Percentiles rank a stretch among this genome's conserved stretches.
phyloP scores from a whole-genome alignment of 2,329 filamentous ascomycete species.

The Aspergillus sp. region DNA sequence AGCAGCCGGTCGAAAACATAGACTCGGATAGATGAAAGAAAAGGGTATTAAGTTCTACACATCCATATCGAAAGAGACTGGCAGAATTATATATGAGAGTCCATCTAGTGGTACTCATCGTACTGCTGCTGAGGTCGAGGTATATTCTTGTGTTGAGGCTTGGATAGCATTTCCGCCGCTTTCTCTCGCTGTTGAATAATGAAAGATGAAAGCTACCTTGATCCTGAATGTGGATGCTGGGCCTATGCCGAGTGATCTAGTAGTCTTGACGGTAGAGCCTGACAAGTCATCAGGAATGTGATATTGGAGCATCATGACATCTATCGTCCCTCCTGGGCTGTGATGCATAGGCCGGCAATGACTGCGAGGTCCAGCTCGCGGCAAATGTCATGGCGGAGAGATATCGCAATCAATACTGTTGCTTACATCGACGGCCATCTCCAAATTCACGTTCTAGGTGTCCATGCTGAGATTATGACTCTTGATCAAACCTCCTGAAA shows the following conservation, averaged over 20 bases:
- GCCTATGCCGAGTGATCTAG: neutral
- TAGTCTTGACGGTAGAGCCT: neutral
- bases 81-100: neutral
- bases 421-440: neutral
- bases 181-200: neutral
- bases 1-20: neutral
- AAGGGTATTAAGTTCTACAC: no score
- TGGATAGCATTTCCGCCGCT: no score
- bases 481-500: neutral
- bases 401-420: neutral
- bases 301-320: neutral
- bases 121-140: neutral
- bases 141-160: no score
- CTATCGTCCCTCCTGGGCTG: neutral
- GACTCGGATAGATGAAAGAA: neutral
- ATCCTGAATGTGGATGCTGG: neutral
- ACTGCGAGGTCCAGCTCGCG: neutral
- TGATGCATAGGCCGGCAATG: neutral
- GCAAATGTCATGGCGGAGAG: neutral
- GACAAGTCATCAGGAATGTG: neutral
- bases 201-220: neutral
- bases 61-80: neutral
- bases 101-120: neutral
- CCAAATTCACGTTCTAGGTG: neutral
- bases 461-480: neutral